These are phyloP conservation scores for Agapanthus africanus DNA, from an alignment of 106 monocot species.

Conservation along the genomic window DNA sequence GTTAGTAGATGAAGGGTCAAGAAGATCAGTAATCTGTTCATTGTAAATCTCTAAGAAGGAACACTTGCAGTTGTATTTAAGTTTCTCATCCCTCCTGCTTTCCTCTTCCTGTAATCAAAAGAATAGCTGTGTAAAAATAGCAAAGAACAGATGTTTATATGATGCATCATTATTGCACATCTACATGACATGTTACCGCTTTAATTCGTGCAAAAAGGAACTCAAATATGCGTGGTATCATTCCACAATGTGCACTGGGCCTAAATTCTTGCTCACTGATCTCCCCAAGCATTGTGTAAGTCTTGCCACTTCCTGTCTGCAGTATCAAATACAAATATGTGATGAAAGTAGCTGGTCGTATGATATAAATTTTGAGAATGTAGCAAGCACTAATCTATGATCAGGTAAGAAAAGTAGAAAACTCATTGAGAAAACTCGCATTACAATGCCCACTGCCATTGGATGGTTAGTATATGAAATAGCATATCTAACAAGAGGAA, in stretches of 20 bases:
- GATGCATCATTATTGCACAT: neutral
- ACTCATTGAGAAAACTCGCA: neutral
- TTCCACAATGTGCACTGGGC: conserved; percentile 69
- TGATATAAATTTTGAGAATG: neutral
- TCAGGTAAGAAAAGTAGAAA: neutral
- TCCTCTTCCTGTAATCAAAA: conserved; percentile 70
- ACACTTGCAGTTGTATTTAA: conserved; percentile 87
- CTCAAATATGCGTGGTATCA: conserved; percentile 97
- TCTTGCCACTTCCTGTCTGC: conserved; percentile 97
- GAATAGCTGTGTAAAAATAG: conserved; percentile 6
- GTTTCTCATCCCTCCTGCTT: conserved; percentile 84
- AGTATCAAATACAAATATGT: conserved; percentile 13
- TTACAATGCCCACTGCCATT: neutral
- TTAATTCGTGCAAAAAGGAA: conserved; percentile 94
- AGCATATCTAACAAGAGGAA: neutral
- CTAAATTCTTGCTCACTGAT: conserved; percentile 55
- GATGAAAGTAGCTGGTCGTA: neutral
- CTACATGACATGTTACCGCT: conserved; percentile 48
- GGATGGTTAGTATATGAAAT: neutral
- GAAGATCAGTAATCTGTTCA: conserved; percentile 96
- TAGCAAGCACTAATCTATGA: neutral
- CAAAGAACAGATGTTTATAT: neutral
- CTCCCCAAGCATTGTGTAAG: conserved; percentile 95
- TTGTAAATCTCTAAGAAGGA: conserved; percentile 96
- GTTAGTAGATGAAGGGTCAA: conserved; percentile 89